Evolutionary conservation across 768 basidiomycete species (phyloP).

Genomic region (Plicaturopsis crispa): DNA sequence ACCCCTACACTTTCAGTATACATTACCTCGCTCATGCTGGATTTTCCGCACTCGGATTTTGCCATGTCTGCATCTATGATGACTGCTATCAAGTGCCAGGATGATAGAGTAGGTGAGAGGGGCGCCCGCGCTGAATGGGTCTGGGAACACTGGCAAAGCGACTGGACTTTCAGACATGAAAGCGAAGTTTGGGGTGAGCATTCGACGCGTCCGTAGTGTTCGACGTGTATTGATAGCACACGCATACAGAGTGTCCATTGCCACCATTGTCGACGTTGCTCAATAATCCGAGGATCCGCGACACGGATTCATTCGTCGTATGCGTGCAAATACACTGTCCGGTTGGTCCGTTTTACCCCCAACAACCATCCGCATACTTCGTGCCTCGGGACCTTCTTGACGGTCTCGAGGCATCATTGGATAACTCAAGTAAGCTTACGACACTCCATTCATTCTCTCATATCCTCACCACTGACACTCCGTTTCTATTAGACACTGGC

Average conservation of each 20-base stretch:
- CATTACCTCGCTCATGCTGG: constrained; percentile 58
- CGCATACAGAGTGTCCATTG: constrained; percentile 45
- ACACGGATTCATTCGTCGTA: constrained; percentile 64
- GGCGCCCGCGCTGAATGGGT: constrained; percentile 64
- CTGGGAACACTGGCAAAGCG: constrained; percentile 66
- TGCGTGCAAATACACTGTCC: constrained; percentile 70
- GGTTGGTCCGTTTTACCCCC: constrained; percentile 45
- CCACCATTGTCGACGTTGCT: constrained; percentile 56
- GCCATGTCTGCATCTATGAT: constrained; percentile 62
- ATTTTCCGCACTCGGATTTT: constrained; percentile 51
- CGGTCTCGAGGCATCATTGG: constrained; percentile 63
- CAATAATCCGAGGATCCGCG: constrained; percentile 47
- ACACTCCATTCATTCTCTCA: constrained; percentile 1
- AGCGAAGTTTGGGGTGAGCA: constrained; percentile 67
- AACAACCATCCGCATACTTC: constrained; percentile 56
- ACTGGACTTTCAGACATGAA: constrained; percentile 64
- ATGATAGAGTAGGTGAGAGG: constrained; percentile 51
- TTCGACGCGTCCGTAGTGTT: background rate
- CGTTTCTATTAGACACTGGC: constrained; percentile 45
- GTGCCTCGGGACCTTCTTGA: constrained; percentile 62
- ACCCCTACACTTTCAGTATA: constrained; percentile 48
- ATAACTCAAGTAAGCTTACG: constrained; percentile 52
- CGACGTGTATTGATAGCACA: background rate
- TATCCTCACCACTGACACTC: background rate
- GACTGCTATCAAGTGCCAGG: constrained; percentile 62